These are phyloP conservation scores for Selaginella moellendorffii DNA, from an alignment of 75 land plant genomes.

Conservation along the genomic window DNA sequence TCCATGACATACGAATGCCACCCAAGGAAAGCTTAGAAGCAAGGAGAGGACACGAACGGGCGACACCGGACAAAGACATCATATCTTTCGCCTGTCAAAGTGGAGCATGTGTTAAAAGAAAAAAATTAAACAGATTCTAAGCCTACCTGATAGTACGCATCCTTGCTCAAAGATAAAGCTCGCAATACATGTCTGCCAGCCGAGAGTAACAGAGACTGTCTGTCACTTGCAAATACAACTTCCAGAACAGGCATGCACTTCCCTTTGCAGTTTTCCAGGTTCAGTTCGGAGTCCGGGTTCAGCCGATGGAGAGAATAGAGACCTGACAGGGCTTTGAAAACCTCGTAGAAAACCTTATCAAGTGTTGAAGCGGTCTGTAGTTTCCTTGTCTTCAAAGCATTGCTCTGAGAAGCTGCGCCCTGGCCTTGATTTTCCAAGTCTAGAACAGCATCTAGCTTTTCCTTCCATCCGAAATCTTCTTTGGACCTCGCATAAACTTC, in stretches of 20 bases:
- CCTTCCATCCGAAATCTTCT: slow-evolving; percentile 99
- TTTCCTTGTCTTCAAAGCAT: slow-evolving; percentile 24
- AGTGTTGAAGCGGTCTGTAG: slow-evolving; percentile 53
- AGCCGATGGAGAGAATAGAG: slow-evolving; percentile 35
- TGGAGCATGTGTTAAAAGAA: neutral
- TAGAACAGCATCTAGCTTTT: slow-evolving; percentile 79
- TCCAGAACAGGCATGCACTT: slow-evolving; percentile 63
- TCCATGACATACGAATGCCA: slow-evolving; percentile 46
- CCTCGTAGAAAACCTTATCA: slow-evolving; percentile 80
- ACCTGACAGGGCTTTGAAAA: slow-evolving; percentile 49
- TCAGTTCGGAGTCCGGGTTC: neutral
- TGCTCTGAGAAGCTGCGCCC: slow-evolving; percentile 33
- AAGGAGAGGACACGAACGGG: slow-evolving; percentile 39
- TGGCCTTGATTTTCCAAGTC: slow-evolving; percentile 66
- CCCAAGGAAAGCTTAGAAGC: slow-evolving; percentile 55
- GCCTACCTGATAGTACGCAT: slow-evolving; percentile 73
- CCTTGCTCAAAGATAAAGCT: slow-evolving; percentile 65
- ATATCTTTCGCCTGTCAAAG: slow-evolving; percentile 60
- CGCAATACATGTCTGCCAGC: slow-evolving; percentile 74
- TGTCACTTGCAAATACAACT: slow-evolving; percentile 73
- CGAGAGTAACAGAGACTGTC: slow-evolving; percentile 62
- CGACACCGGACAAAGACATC: slow-evolving; percentile 72
- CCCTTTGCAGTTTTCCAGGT: slow-evolving; percentile 11
- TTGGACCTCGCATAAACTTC: slow-evolving; percentile 94
- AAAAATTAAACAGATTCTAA: neutral